phyloP scores from a whole-genome alignment of 169 alveolate genomes.

The Prorocentrum cordatum region DNA sequence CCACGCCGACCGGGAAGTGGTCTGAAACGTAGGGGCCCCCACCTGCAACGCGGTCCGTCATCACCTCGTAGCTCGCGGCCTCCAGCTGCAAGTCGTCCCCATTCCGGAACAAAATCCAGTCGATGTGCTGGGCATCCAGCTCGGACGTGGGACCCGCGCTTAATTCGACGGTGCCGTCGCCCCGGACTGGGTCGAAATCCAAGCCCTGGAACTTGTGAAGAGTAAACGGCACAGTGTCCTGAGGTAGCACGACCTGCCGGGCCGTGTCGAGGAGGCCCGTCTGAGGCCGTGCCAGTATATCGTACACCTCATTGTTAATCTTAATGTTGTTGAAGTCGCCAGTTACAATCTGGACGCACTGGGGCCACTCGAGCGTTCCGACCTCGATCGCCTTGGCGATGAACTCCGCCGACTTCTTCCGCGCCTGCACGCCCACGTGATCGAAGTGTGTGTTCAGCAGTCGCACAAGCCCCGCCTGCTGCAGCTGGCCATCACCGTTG shows the following conservation, averaged over 20 bases:
- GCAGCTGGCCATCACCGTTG: no score
- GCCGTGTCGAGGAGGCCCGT: background rate
- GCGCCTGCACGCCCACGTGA: slow-evolving; percentile 28
- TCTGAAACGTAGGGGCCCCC: slow-evolving; percentile 58
- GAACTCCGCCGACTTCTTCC: slow-evolving; percentile 17
- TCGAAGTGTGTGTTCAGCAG: slow-evolving; percentile 57
- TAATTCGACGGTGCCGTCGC: slow-evolving; percentile 50
- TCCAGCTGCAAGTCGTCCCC: background rate
- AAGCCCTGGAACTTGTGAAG: slow-evolving; percentile 50
- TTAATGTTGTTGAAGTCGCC: slow-evolving; percentile 14
- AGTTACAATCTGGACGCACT: slow-evolving; percentile 16
- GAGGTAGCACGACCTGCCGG: background rate
- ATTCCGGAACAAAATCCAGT: slow-evolving; percentile 37
- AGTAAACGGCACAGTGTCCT: background rate
- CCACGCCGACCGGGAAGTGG: slow-evolving; percentile 56
- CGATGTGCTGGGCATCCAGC: slow-evolving; percentile 21
- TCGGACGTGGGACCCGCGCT: background rate
- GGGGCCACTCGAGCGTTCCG: background rate
- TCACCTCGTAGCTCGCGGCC: background rate
- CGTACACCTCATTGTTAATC: slow-evolving; percentile 14
- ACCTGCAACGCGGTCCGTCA: slow-evolving; percentile 17
- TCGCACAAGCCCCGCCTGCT: no score
- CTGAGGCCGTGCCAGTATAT: background rate
- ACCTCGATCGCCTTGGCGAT: background rate
- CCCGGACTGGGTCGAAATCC: background rate